These are phyloP conservation scores for Nemania diffusa DNA, from an alignment of 2,329 filamentous ascomycete species.

Conservation along the genomic window DNA sequence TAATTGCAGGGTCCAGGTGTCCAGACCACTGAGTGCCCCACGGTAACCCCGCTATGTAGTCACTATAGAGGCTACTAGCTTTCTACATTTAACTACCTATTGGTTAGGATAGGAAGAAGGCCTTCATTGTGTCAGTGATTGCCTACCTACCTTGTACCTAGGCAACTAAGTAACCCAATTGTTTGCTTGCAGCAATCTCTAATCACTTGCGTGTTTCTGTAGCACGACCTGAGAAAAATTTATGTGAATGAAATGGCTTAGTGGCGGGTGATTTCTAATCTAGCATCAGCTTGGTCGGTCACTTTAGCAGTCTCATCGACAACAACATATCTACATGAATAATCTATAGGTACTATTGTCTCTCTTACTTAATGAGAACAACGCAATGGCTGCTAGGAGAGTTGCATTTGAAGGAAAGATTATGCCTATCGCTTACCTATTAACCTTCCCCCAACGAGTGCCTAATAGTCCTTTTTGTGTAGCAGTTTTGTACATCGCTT, in stretches of 20 bases:
- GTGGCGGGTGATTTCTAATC: no score
- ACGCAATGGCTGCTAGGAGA: no score
- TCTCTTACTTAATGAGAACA: no score
- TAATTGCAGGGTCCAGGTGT: conserved; percentile 10
- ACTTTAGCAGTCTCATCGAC: no score
- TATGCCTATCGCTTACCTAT: no score
- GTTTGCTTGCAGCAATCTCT: neutral
- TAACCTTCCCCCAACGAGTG: no score
- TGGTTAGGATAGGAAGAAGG: neutral
- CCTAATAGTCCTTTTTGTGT: no score
- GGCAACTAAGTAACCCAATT: neutral
- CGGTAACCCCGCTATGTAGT: conserved; percentile 17
- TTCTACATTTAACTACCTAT: neutral
- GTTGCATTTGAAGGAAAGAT: no score
- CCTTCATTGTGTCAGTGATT: neutral
- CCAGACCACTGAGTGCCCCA: conserved; percentile 13
- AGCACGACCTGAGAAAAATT: neutral
- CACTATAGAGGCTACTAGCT: neutral
- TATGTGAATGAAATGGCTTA: neutral
- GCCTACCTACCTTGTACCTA: neutral
- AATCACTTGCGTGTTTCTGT: neutral
- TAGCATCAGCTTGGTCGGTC: no score
- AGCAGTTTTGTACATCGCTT: no score
- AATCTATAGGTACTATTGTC: no score
- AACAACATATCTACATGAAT: no score